Evolutionary conservation across 2,329 filamentous ascomycete species (phyloP).

Genomic region (Eutypella sp.): DNA sequence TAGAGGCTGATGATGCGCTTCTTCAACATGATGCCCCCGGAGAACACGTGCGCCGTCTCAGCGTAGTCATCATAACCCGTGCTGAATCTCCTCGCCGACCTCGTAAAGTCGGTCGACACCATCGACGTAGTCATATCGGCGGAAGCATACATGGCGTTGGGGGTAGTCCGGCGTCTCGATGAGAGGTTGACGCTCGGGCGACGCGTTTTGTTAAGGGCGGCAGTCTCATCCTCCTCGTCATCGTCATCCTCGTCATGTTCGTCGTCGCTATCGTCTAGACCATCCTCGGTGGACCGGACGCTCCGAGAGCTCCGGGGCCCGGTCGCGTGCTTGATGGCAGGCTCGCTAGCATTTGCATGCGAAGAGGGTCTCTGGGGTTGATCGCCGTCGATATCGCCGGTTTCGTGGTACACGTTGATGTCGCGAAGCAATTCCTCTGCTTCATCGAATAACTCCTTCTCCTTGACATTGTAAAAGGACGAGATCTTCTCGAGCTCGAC

Average conservation of each 20-base stretch:
- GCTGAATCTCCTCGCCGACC: constrained; percentile 58
- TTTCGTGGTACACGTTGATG: constrained; percentile 61
- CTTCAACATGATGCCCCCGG: constrained; percentile 78
- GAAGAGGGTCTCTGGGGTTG: constrained; percentile 20
- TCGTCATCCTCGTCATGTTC: constrained; percentile 26
- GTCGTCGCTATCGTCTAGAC: constrained; percentile 54
- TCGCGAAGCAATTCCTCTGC: constrained; percentile 73
- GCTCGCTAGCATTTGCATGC: constrained; percentile 23
- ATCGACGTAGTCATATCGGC: constrained; percentile 48
- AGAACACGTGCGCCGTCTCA: constrained; percentile 64
- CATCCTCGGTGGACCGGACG: constrained; percentile 50
- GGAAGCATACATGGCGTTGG: constrained; percentile 34
- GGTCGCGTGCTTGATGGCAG: constrained; percentile 33
- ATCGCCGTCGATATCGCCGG: constrained; percentile 41
- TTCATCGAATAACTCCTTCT: constrained; percentile 80
- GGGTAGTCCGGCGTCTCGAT: constrained; percentile 33
- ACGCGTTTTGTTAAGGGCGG: constrained; percentile 43
- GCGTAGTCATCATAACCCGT: constrained; percentile 70
- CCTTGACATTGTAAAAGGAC: constrained; percentile 85
- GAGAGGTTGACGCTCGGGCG: constrained; percentile 33
- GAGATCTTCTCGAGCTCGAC: constrained; percentile 91
- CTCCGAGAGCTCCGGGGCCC: constrained; percentile 32
- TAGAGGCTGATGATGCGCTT: constrained; percentile 85
- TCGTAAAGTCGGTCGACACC: constrained; percentile 53
- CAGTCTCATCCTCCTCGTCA: constrained; percentile 43